Conservation (phyloP, 441 rosid species). For the Cnidoscolus chayamansa region DNA sequence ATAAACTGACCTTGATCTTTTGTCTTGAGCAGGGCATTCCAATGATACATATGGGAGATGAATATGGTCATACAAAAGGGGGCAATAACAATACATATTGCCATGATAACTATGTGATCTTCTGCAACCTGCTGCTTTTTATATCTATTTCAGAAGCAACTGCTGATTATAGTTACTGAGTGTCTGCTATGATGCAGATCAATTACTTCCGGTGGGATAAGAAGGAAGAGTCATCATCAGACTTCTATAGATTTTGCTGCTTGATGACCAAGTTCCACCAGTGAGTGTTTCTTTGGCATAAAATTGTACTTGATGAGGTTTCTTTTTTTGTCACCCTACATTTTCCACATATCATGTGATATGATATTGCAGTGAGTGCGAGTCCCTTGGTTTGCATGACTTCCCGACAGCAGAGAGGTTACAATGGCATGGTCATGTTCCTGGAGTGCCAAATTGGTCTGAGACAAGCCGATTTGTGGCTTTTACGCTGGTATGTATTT, state of each 20-base stretch:
- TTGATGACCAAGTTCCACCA: conserved; percentile 73
- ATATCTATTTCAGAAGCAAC: conserved; percentile 10
- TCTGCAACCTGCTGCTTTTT: conserved; percentile 24
- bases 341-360: conserved; percentile 1
- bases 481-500: conserved; percentile 66
- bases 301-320: neutral
- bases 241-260: conserved; percentile 76
- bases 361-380: conserved; percentile 66
- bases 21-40: conserved; percentile 75
- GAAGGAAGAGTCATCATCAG: conserved; percentile 76
- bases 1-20: conserved; percentile 23
- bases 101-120: conserved; percentile 78
- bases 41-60: conserved; percentile 94
- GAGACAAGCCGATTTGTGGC: conserved; percentile 85
- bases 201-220: conserved; percentile 92
- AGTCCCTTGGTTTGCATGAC: conserved; percentile 72
- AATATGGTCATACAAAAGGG: conserved; percentile 94
- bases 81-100: conserved; percentile 97
- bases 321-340: conserved; percentile 6
- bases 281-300: conserved; percentile 37
- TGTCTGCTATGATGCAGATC: conserved; percentile 43
- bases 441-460: conserved; percentile 85
- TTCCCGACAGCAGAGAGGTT: conserved; percentile 87
- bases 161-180: conserved; percentile 21
- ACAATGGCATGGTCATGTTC: conserved; percentile 89